phyloP scores from a whole-genome alignment of 371 early-diverging fungal species.

The Saksenaea vasiformis region DNA sequence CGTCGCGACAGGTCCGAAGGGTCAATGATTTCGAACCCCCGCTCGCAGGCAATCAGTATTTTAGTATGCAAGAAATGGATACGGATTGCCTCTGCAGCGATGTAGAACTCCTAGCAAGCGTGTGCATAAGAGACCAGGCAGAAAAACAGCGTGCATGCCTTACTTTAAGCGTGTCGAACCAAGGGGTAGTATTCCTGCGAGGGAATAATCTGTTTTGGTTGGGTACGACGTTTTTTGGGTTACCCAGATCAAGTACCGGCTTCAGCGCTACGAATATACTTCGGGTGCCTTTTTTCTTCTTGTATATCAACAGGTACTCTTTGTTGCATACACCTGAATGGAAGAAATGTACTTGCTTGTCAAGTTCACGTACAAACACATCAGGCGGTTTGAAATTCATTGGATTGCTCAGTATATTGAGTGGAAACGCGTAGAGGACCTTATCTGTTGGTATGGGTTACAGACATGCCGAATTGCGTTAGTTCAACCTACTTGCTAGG shows the following conservation, averaged over 20 bases:
- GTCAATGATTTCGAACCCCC: conserved; percentile 79
- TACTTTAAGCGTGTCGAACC: conserved; percentile 24
- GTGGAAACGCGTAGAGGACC: conserved; percentile 55
- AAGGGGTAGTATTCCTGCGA: conserved; percentile 18
- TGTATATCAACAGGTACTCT: conserved; percentile 51
- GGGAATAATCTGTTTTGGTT: not conserved
- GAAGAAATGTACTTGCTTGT: conserved; percentile 64
- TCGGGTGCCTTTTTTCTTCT: conserved; percentile 36
- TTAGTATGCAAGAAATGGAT: conserved; percentile 66
- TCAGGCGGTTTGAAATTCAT: conserved; percentile 23
- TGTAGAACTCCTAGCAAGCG: conserved; percentile 63
- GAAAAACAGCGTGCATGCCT: not conserved
- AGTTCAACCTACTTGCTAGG: conserved; percentile 17
- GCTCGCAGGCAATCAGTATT: conserved; percentile 70
- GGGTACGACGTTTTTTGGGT: not conserved
- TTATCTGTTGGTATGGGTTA: conserved; percentile 37
- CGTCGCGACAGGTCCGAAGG: conserved; percentile 57
- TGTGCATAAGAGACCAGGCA: too few species aligned
- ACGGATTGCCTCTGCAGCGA: conserved; percentile 64
- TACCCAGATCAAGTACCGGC: not conserved
- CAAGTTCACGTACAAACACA: conserved; percentile 42
- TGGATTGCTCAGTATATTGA: conserved; percentile 38
- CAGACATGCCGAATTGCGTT: not conserved
- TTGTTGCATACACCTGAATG: conserved; percentile 61
- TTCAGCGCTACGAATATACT: conserved; percentile 16